These are phyloP conservation scores for Penicillium samsonianum DNA, from an alignment of 495 filamentous ascomycete genomes.

Conservation along the genomic window DNA sequence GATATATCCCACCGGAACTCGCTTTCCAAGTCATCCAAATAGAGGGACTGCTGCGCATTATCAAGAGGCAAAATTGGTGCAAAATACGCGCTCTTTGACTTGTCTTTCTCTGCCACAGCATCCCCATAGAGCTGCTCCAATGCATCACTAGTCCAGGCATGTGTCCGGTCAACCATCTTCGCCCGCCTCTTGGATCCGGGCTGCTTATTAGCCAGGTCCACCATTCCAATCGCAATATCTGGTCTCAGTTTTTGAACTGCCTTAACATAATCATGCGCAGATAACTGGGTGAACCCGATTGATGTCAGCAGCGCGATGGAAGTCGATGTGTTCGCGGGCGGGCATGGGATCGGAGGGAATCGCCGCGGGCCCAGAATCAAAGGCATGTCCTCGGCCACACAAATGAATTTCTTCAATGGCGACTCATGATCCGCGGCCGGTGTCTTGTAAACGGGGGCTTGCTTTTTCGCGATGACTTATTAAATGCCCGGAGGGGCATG, in stretches of 20 bases:
- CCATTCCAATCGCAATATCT: slow-evolving; percentile 77
- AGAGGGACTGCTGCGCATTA: slow-evolving; percentile 72
- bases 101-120: slow-evolving; percentile 35
- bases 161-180: slow-evolving; percentile 85
- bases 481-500: slow-evolving; percentile 38
- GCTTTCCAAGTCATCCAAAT: slow-evolving; percentile 64
- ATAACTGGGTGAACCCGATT: slow-evolving; percentile 73
- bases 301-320: slow-evolving; percentile 79
- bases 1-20: slow-evolving; percentile 58
- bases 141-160: slow-evolving; percentile 62
- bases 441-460: slow-evolving; percentile 49
- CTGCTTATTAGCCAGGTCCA: slow-evolving; percentile 65
- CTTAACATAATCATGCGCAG: slow-evolving; percentile 64
- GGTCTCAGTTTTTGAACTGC: slow-evolving; percentile 64
- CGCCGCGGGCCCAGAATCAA: slow-evolving; percentile 80
- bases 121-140: slow-evolving; percentile 54
- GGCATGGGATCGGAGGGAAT: slow-evolving; percentile 70
- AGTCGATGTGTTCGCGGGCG: slow-evolving; percentile 69
- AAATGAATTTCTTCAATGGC: slow-evolving; percentile 73
- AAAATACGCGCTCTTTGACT: slow-evolving; percentile 57
- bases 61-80: slow-evolving; percentile 79
- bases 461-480: slow-evolving; percentile 72
- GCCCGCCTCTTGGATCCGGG: slow-evolving; percentile 69
- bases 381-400: slow-evolving; percentile 53
- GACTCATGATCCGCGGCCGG: slow-evolving; percentile 45